A percentile compares a stretch with the other conserved stretches of the same genome.
These are phyloP conservation scores for Citrus australasica DNA, from an alignment of 345 rosid species.

Conservation along the genomic window DNA sequence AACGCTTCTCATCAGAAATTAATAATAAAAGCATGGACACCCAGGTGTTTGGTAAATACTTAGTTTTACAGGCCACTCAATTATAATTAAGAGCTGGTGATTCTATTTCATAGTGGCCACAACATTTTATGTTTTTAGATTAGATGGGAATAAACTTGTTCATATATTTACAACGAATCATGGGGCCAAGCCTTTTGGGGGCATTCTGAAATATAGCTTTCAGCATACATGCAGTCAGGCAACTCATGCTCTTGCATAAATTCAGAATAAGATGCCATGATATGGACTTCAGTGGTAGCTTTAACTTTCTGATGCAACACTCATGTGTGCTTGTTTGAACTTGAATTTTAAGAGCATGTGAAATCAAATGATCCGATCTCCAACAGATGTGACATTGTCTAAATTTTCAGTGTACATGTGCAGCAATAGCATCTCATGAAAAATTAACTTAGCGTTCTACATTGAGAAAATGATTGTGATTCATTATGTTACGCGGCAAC, in stretches of 20 bases:
- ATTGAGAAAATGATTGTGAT: background rate
- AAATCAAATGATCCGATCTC: background rate
- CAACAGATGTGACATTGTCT: background rate
- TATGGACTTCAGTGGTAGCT: background rate
- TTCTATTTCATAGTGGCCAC: background rate
- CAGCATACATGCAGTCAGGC: background rate
- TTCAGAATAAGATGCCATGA: background rate
- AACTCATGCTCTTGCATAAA: background rate
- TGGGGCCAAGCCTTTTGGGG: background rate
- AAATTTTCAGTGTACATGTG: background rate
- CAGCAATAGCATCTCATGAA: background rate
- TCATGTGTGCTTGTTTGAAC: background rate
- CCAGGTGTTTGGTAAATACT: background rate
- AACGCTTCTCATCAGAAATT: no score
- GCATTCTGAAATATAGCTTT: constrained; percentile 5
- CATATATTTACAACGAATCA: background rate
- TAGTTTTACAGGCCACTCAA: background rate
- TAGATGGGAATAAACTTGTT: background rate
- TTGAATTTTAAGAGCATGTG: background rate
- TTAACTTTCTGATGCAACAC: background rate
- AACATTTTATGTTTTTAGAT: background rate
- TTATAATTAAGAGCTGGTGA: background rate
- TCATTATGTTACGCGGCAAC: background rate
- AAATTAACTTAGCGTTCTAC: background rate
- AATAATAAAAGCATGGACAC: background rate